These are phyloP conservation scores for Colletotrichum sp. DNA, from an alignment of 2,329 filamentous ascomycete species.

Conservation along the genomic window DNA sequence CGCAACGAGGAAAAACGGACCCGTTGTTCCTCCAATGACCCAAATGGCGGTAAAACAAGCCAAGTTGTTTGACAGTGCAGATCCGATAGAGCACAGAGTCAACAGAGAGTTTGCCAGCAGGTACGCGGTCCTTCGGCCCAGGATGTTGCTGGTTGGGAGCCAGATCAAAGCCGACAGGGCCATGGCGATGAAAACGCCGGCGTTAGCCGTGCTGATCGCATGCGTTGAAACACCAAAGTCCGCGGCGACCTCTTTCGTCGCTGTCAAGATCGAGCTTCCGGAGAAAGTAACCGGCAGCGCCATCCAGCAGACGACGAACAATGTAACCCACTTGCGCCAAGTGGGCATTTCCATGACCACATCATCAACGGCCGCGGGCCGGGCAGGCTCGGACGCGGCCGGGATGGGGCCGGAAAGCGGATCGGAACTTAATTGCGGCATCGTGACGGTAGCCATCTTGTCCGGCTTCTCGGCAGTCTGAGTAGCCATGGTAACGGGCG, in stretches of 20 bases:
- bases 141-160: slow-evolving; percentile 67
- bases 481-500: not conserved
- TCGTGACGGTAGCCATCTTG: not conserved
- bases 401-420: slow-evolving; percentile 1
- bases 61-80: slow-evolving; percentile 74
- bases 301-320: slow-evolving; percentile 27
- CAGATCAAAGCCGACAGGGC: slow-evolving; percentile 73
- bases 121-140: slow-evolving; percentile 15
- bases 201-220: slow-evolving; percentile 77
- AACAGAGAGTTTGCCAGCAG: slow-evolving; percentile 68
- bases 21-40: slow-evolving; percentile 20
- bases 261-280: slow-evolving; percentile 75
- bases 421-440: not conserved
- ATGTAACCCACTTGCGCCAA: slow-evolving; percentile 23
- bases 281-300: slow-evolving; percentile 73
- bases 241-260: slow-evolving; percentile 74
- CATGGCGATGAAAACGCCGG: slow-evolving; percentile 78
- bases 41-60: slow-evolving; percentile 54
- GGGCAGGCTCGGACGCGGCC: slow-evolving; percentile 15
- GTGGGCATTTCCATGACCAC: slow-evolving; percentile 18
- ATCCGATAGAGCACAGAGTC: slow-evolving; percentile 72
- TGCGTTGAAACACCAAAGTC: slow-evolving; percentile 69
- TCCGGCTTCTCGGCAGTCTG: not conserved
- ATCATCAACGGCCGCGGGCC: slow-evolving; percentile 26
- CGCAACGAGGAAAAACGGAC: slow-evolving; percentile 18